Percentiles rank a stretch among this genome's conserved stretches.
phyloP scores from a whole-genome alignment of 2,329 filamentous ascomycete genomes.

The Penicillium brasilianum region DNA sequence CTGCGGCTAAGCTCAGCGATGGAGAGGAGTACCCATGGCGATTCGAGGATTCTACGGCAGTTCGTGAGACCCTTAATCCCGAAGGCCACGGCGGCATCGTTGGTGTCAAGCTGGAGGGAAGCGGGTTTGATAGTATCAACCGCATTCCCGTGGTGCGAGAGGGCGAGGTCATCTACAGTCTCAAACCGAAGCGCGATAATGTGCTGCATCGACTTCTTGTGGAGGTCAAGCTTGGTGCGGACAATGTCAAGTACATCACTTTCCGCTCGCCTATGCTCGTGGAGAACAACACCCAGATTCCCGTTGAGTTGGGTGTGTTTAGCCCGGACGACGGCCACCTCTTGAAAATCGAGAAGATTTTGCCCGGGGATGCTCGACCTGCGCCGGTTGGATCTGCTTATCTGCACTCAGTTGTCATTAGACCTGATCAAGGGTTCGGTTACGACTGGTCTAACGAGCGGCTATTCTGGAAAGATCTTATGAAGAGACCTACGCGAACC shows the following conservation, averaged over 20 bases:
- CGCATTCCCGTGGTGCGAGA: constrained; percentile 92
- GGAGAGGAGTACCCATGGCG: constrained; percentile 93
- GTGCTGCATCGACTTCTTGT: constrained; percentile 89
- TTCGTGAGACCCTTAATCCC: constrained; percentile 87
- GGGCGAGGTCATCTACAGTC: constrained; percentile 86
- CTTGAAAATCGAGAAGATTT: constrained; percentile 96
- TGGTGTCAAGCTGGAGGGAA: constrained; percentile 83
- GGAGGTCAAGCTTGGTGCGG: constrained; percentile 84
- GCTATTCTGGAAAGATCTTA: constrained; percentile 89
- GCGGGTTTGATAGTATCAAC: constrained; percentile 88
- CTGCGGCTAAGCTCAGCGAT: constrained; percentile 78
- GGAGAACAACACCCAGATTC: constrained; percentile 96
- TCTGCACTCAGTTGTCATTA: constrained; percentile 83
- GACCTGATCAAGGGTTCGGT: constrained; percentile 94
- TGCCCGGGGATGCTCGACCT: constrained; percentile 86
- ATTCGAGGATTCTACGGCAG: constrained; percentile 95
- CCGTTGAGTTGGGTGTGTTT: constrained; percentile 89
- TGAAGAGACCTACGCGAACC: constrained; percentile 82
- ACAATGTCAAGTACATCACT: constrained; percentile 98
- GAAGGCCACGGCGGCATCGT: constrained; percentile 82
- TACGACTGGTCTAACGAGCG: constrained; percentile 93
- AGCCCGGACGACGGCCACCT: constrained; percentile 85
- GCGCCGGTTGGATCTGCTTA: constrained; percentile 91
- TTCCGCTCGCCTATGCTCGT: constrained; percentile 88
- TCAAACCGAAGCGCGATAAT: constrained; percentile 84